Evolutionary conservation across 352 stramenopile genomes (phyloP).

Genomic region (Phytophthora citricola): DNA sequence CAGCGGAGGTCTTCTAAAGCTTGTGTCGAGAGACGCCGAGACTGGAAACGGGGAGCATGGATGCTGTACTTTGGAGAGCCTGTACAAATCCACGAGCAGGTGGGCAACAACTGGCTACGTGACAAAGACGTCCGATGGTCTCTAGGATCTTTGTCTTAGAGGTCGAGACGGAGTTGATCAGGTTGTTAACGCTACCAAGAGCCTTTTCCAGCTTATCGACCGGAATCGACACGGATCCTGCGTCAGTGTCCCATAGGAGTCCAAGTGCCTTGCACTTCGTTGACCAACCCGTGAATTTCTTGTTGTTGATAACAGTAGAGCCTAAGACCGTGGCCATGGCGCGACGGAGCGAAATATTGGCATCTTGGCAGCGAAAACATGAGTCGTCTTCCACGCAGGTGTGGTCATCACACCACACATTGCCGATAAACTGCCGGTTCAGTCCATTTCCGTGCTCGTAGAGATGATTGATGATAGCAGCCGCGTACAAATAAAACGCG

Average conservation of each 20-base stretch:
- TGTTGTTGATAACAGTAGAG: constrained; percentile 1
- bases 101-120: constrained; percentile 3
- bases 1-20: no score
- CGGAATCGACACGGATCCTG: constrained; percentile 12
- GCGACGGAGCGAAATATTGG: constrained; percentile 15
- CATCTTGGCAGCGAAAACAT: not conserved
- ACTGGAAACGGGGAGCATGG: no score
- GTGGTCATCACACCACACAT: constrained; percentile 38
- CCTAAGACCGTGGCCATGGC: constrained; percentile 23
- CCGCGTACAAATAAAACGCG: constrained; percentile 31
- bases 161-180: not conserved
- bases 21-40: no score
- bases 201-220: constrained; percentile 16
- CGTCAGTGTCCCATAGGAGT: constrained; percentile 11
- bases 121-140: not conserved
- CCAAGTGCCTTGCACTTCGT: constrained; percentile 15
- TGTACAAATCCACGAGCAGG: not conserved
- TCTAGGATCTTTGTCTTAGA: not conserved
- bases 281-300: constrained; percentile 22
- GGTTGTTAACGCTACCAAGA: not conserved
- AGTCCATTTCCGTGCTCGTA: constrained; percentile 8
- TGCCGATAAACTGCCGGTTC: constrained; percentile 10
- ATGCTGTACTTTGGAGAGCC: no score
- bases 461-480: constrained; percentile 22
- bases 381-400: constrained; percentile 24